phyloP scores from a whole-genome alignment of 1,139 yeast genomes.

The Candida pseudoviswanathii region DNA sequence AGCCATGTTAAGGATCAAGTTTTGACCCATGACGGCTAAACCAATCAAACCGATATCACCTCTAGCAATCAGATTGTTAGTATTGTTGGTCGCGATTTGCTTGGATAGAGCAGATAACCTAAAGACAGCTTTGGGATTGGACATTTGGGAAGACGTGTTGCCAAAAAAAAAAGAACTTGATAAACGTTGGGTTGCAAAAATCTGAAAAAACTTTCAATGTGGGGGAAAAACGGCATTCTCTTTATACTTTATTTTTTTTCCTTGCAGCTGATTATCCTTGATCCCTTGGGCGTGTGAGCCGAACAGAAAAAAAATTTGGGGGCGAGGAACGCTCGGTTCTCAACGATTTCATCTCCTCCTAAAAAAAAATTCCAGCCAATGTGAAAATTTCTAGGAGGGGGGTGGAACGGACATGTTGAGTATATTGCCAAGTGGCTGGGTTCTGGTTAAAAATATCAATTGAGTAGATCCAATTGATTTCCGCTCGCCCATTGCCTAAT shows the following conservation, averaged over 20 bases:
- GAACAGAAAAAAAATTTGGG: neutral
- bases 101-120: slow-evolving; percentile 14
- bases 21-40: slow-evolving; percentile 99
- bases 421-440: neutral
- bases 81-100: slow-evolving; percentile 14
- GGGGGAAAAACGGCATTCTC: neutral
- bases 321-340: neutral
- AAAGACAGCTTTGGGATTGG: slow-evolving; percentile 10
- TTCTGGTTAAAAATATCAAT: neutral
- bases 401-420: neutral
- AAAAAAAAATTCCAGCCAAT: neutral
- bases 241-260: neutral
- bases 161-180: neutral
- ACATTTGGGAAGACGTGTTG: neutral
- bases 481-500: neutral
- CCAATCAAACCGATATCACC: slow-evolving; percentile 99
- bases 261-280: neutral
- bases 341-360: neutral
- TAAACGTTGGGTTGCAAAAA: neutral
- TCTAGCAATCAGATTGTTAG: slow-evolving; percentile 42
- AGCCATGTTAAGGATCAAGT: slow-evolving; percentile 95
- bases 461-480: neutral
- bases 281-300: neutral
- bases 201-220: neutral
- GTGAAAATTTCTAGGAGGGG: slow-evolving; percentile 1